Evolutionary conservation across 345 rosid genomes (phyloP), one percentile per base, ranked within the genome.

Genomic region (Lumnitzera racemosa): DNA sequence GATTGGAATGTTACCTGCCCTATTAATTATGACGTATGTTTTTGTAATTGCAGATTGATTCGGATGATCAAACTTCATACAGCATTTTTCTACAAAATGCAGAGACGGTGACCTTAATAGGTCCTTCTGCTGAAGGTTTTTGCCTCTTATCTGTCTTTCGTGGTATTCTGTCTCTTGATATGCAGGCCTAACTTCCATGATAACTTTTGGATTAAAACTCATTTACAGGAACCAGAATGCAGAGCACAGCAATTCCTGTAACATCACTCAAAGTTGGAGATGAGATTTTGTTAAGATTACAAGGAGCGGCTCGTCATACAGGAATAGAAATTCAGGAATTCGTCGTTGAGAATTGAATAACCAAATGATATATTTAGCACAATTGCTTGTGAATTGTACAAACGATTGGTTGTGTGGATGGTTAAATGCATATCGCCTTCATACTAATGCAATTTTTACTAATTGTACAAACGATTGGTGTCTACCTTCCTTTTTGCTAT

Each of bases 261-360:
- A 86, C 96, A 43, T 79, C 84, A 20, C 72, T 91, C 31, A 85
- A 84, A 64, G 79, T 66, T 6, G 96, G 95, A 43, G 84, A 89
- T 57, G 84, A 79, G 58, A 66, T 84, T 58, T 51, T 84, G 67
- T 68, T 88, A 69, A 77, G 83, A 63, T 51, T 78, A 31, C 92
- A 86, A 53, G 95, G 98, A 31, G 90, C 81, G 0, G 96, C 90
- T 13, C 90, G 92, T 8, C 98, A 91, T 56, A 91, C 95, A 0
- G 96, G 98, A 49, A 83, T 91, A 29, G 91, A 88, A 72, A 84
- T 91, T 62, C 76, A 81, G 55, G 98, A 88, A 69, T 88, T 91
- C 74, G 80, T 91, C 5, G 83, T 88, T 1, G 95, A 88, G 76
- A 81, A 76, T 20, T 91, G 80, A 91, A 63, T 3, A 13, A 7